phyloP scores from a whole-genome alignment of 2,329 filamentous ascomycete genomes.

The Sclerotinia trifoliorum region DNA sequence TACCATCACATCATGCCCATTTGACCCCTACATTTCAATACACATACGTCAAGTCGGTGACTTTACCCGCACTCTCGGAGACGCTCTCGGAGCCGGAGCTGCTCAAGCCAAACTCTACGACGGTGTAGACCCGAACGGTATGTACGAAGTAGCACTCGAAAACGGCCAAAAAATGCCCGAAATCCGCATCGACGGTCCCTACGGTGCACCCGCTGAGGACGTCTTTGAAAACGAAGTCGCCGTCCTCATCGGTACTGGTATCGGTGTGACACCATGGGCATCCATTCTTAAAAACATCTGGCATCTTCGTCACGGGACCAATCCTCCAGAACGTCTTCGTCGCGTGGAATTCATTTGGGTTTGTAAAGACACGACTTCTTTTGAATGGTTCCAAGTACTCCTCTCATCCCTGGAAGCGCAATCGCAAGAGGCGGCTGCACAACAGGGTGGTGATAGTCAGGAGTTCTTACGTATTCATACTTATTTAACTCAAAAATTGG shows the following conservation, averaged over 20 bases:
- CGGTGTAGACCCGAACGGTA: slow-evolving; percentile 84
- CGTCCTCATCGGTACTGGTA: slow-evolving; percentile 81
- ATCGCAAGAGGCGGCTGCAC: slow-evolving; percentile 65
- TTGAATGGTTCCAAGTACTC: slow-evolving; percentile 98
- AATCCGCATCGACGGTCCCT: slow-evolving; percentile 90
- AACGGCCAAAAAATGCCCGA: slow-evolving; percentile 90
- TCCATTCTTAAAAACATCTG: slow-evolving; percentile 95
- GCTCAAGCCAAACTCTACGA: slow-evolving; percentile 90
- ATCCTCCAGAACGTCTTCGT: slow-evolving; percentile 83
- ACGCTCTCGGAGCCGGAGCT: slow-evolving; percentile 86
- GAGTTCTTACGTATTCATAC: slow-evolving; percentile 98
- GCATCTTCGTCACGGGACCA: slow-evolving; percentile 87
- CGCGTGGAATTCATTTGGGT: slow-evolving; percentile 99
- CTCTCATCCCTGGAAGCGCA: slow-evolving; percentile 88
- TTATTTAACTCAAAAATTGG: slow-evolving; percentile 90
- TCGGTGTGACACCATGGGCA: slow-evolving; percentile 84
- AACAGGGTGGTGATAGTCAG: slow-evolving; percentile 63
- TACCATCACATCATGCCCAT: slow-evolving; percentile 97
- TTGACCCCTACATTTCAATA: slow-evolving; percentile 89
- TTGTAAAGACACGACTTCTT: slow-evolving; percentile 90
- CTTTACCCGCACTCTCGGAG: slow-evolving; percentile 90
- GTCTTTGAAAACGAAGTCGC: slow-evolving; percentile 93
- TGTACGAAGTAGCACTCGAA: slow-evolving; percentile 96
- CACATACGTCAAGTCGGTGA: slow-evolving; percentile 97
- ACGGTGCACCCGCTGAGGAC: slow-evolving; percentile 94